Base-by-base conservation (phyloP, 1,139 yeast species). In the Yamadazyma taylorii region DNA sequence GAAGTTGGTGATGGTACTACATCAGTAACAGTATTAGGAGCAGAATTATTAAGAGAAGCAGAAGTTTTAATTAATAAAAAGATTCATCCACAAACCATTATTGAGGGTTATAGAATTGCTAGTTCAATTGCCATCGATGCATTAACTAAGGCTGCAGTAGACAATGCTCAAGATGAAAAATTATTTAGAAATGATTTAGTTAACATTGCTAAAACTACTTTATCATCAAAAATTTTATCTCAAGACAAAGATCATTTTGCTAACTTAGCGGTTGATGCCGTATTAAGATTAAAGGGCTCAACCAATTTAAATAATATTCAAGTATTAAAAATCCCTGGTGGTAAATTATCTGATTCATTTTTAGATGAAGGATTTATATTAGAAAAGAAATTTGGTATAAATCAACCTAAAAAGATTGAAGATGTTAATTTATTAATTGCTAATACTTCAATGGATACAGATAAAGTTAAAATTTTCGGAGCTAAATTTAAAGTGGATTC, bases 1-100 rank as follows among this genome's bases (percentile, higher is more conserved):
- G 97, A 92, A 61, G 95, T 92, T 54, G 98, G 99, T 39, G 99
- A 92, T 62, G 99, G 99, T 48, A 92, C 99, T 32, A 92, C 99
- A 1, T 87, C 96, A n/a, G 99, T 92, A 24, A 89, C 97, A 0
- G 97, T 92, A 11, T 70, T 92, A 41, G 79, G 94, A 36, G 92
- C 97, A 11, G 98, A 92, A 63, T 73, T 92, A 44, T 74, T 92
- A 50, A 80, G 96, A 58, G 97, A 94, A 66, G 97, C 98, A 24
- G 98, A 94, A 65, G 83, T 83, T 59, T 77, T 92, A 48, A 85
- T 92, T 40, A 96, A 89, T 48, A 86, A 84, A 60, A 90, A 85
- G 60, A 92, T 92, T 44, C 98, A 94, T 63, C 98, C 99, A 24
- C 98, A 92, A 64, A 92, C 97, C 3, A 90, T 92, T 54, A 89